Conservation (phyloP, 345 rosid species). For the Citrus sp. region DNA sequence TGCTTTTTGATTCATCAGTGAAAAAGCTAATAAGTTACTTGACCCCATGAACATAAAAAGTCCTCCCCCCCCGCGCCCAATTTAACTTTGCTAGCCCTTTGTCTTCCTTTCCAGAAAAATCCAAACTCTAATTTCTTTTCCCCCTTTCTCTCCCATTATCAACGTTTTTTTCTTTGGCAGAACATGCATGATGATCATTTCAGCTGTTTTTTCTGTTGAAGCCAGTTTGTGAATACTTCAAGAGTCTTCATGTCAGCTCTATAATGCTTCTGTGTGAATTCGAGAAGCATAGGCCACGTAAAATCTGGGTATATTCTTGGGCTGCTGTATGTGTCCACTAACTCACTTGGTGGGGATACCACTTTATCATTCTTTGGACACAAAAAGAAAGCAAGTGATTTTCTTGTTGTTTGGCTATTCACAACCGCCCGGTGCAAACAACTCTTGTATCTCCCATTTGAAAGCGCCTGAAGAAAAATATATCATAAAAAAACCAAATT, state of each 20-base stretch:
- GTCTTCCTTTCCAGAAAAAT: conserved; percentile 9
- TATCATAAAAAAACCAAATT: not conserved
- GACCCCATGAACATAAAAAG: conserved; percentile 19
- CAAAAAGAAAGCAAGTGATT: conserved; percentile 92
- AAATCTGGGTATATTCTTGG: conserved; percentile 84
- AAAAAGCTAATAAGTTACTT: conserved; percentile 8
- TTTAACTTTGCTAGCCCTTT: conserved; percentile 7
- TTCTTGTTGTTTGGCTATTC: conserved; percentile 70
- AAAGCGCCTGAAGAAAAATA: conserved; percentile 58
- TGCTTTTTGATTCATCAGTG: conserved; percentile 11
- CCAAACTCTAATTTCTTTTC: not conserved
- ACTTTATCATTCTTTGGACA: conserved; percentile 80
- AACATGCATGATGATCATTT: conserved; percentile 3
- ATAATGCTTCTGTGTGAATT: conserved; percentile 83
- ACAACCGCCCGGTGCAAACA: conserved; percentile 96
- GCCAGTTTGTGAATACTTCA: conserved; percentile 59
- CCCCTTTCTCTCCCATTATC: not conserved
- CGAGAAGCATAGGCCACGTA: conserved; percentile 79
- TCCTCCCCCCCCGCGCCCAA: too few species aligned
- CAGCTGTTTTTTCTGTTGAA: conserved; percentile 40
- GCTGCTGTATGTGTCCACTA: conserved; percentile 41
- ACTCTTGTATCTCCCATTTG: conserved; percentile 84
- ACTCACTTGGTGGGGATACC: conserved; percentile 70
- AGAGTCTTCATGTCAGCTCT: conserved; percentile 92
- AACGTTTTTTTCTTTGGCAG: conserved; percentile 25